These are phyloP conservation scores for Colletotrichum scovillei DNA, from an alignment of 2,329 filamentous ascomycete genomes.

Conservation along the genomic window DNA sequence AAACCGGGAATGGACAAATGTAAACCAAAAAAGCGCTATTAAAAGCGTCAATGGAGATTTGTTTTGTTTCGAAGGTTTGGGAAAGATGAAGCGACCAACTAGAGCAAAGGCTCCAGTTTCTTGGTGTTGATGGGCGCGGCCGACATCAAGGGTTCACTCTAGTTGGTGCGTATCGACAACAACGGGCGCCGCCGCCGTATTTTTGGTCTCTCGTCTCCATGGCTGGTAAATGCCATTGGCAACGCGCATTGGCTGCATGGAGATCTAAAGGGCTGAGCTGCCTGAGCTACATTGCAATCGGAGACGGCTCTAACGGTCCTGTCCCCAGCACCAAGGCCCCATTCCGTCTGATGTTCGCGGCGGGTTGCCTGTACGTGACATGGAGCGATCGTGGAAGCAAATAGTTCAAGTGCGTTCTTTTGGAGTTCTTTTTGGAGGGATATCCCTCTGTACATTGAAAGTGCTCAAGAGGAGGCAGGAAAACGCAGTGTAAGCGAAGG, in stretches of 20 bases:
- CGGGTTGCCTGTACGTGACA: not conserved
- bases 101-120: not conserved
- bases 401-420: conserved; percentile 7
- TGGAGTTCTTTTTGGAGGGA: not conserved
- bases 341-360: conserved; percentile 16
- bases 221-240: conserved; percentile 10
- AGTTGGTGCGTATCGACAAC: conserved; percentile 14
- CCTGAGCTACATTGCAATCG: conserved; percentile 3
- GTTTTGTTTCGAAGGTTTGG: not conserved
- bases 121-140: not conserved
- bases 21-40: not conserved
- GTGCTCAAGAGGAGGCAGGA: conserved; percentile 3
- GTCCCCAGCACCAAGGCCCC: not conserved
- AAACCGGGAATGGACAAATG: not conserved
- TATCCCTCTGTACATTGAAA: not conserved
- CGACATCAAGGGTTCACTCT: conserved; percentile 3
- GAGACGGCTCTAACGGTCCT: conserved; percentile 3
- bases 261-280: conserved; percentile 13
- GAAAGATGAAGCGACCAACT: not conserved
- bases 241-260: conserved; percentile 14
- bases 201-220: conserved; percentile 1
- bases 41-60: not conserved
- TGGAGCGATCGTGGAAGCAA: not conserved
- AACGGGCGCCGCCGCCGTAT: not conserved
- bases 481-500: not conserved